These are phyloP conservation scores for Saitozyma sp. DNA, from an alignment of 768 basidiomycete genomes.

Conservation along the genomic window DNA sequence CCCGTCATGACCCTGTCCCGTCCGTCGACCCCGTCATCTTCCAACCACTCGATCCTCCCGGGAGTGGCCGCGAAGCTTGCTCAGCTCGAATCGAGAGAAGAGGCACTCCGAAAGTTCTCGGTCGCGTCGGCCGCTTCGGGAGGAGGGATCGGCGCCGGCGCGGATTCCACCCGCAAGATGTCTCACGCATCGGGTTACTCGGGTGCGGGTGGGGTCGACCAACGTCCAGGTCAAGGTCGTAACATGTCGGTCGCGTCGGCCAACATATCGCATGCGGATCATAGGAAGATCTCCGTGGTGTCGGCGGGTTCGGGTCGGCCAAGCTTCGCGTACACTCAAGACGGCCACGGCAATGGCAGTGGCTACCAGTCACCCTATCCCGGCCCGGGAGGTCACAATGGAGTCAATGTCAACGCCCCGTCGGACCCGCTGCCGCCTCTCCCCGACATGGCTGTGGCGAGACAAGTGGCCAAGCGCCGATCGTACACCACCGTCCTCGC, in stretches of 20 bases:
- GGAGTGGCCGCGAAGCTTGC: conserved; percentile 44
- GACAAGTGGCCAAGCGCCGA: not conserved
- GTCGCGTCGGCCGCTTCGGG: conserved; percentile 20
- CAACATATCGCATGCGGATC: not conserved
- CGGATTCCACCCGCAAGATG: not conserved
- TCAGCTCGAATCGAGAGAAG: conserved; percentile 48
- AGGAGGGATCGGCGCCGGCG: not conserved
- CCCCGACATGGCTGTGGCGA: too few species aligned
- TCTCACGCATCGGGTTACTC: not conserved
- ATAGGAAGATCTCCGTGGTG: too few species aligned
- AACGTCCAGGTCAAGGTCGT: not conserved
- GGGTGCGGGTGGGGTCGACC: not conserved
- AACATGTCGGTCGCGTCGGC: conserved; percentile 8
- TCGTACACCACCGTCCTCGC: not conserved
- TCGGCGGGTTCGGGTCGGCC: too few species aligned
- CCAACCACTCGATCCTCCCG: conserved; percentile 35
- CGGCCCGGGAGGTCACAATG: too few species aligned
- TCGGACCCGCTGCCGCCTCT: too few species aligned
- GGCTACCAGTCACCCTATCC: too few species aligned
- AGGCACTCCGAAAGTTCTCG: conserved; percentile 44
- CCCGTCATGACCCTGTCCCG: not conserved
- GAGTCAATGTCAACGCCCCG: too few species aligned
- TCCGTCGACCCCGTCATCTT: conserved; percentile 5
- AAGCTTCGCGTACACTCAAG: too few species aligned
- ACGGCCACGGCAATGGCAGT: too few species aligned